phyloP scores from a whole-genome alignment of 2,329 filamentous ascomycete genomes.

The Hymenotorrendiella dingleyae region DNA sequence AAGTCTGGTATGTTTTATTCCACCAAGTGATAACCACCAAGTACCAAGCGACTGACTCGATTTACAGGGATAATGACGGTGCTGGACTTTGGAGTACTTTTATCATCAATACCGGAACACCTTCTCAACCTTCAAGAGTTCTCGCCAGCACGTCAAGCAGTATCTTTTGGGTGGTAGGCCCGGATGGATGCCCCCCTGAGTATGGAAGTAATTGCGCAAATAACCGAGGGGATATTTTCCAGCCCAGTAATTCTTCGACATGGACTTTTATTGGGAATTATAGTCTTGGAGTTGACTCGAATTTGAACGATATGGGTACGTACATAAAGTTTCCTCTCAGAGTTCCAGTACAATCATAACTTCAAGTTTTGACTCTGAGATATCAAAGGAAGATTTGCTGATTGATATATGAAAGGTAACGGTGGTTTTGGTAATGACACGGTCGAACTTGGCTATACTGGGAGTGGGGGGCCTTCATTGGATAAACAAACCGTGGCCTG shows the following conservation, averaged over 20 bases:
- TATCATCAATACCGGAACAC: conserved; percentile 47
- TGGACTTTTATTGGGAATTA: neutral
- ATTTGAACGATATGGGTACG: neutral
- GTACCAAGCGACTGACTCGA: neutral
- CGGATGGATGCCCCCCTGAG: conserved; percentile 42
- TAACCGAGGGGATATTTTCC: neutral
- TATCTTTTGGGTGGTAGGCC: conserved; percentile 60
- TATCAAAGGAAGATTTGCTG: too few species aligned
- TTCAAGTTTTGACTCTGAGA: neutral
- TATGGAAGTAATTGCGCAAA: conserved; percentile 41
- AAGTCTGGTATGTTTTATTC: neutral
- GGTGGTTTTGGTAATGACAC: neutral
- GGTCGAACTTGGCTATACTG: conserved; percentile 3
- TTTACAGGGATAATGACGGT: conserved; percentile 38
- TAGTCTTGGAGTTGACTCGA: neutral
- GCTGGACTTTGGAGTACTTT: conserved; percentile 69
- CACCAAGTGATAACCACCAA: neutral
- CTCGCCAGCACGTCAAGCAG: conserved; percentile 60
- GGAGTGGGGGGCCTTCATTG: conserved; percentile 15
- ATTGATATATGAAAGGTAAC: neutral
- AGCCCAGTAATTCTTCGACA: neutral
- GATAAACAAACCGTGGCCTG: conserved; percentile 8
- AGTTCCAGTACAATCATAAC: neutral
- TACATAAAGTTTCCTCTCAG: neutral
- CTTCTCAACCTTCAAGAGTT: conserved; percentile 45